Base-by-base conservation (phyloP, 2,329 filamentous ascomycete genomes). In the Chaetomiaceae sp. region DNA sequence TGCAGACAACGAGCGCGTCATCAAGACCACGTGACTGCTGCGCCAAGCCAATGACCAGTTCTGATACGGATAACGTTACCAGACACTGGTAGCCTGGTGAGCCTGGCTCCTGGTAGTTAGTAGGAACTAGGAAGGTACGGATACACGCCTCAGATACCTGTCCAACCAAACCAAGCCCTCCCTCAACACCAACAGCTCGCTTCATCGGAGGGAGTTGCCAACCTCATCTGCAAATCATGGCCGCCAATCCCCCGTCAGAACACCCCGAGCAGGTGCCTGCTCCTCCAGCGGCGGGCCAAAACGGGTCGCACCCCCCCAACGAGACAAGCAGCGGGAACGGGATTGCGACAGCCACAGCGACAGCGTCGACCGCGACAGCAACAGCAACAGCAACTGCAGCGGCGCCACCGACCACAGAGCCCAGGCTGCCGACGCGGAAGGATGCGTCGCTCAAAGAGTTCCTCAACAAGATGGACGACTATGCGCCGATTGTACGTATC, bases 401-500 rank as follows among this genome's bases (percentile, higher is more conserved):
- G 9, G 42, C 24, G 15, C 48, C 49, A 3, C 20, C 53, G 10
- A 32, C 53, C 7, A 66, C 74, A 6, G 83, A 86, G 49, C 67
- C 81, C 33, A 80, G 78, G 60, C 71, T 87, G 53, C 83, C 86
- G 1, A 83, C 84, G 42, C 88, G 89, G 64, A 97, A 97, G 69
- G 93, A 98, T 68, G 84, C 85, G 17, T 95, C 86, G 32, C 71
- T 98, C 55, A 86, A 90, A 62, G 91, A 97, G 67, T 96, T 98
- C 62, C 68, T 98, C 15, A 78, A 79, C 54, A 96, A 95, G 74
- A 97, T 98, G 84, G 93, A 98, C 63, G 93, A 98, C 61, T 97
- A 93, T 68, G 89, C 93, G 50, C 93, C 93, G 10, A 95, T 98
- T 60, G 90, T 96, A 77, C 55, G 85, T 38, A 7, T 6, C 10